A percentile compares a stretch with the other conserved stretches of the same genome.
These are phyloP conservation scores for Cladosporium sphaerospermum DNA, from an alignment of 2,329 filamentous ascomycete species.

Conservation along the genomic window DNA sequence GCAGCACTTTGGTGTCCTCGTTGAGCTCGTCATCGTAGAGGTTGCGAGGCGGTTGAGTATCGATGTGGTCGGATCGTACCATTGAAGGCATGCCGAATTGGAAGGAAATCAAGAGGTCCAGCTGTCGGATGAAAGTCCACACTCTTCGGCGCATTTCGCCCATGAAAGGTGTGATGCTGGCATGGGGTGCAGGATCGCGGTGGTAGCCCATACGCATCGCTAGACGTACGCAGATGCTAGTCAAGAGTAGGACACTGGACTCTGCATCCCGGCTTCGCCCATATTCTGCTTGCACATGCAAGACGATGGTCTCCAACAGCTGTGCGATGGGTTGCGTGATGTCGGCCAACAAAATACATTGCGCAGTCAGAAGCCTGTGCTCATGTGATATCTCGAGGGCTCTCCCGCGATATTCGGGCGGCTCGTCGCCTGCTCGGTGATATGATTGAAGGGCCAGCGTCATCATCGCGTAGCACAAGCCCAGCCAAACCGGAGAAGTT, in stretches of 20 bases:
- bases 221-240: slow-evolving; percentile 54
- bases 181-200: slow-evolving; percentile 68
- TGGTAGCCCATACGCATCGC: slow-evolving; percentile 74
- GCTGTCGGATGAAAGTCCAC: slow-evolving; percentile 65
- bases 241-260: slow-evolving; percentile 56
- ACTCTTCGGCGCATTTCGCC: slow-evolving; percentile 62
- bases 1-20: slow-evolving; percentile 60
- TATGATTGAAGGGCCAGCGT: slow-evolving; percentile 74
- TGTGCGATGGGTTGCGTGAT: slow-evolving; percentile 69
- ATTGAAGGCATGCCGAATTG: slow-evolving; percentile 58
- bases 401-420: slow-evolving; percentile 67
- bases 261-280: slow-evolving; percentile 68
- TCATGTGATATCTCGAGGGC: slow-evolving; percentile 44
- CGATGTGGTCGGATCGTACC: slow-evolving; percentile 67
- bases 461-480: slow-evolving; percentile 68
- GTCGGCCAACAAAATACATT: slow-evolving; percentile 69
- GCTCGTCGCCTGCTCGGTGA: slow-evolving; percentile 72
- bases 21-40: slow-evolving; percentile 76
- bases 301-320: slow-evolving; percentile 70
- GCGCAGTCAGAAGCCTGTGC: slow-evolving; percentile 67
- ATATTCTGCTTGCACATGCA: slow-evolving; percentile 72
- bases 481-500: slow-evolving; percentile 71
- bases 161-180: slow-evolving; percentile 65
- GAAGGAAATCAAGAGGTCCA: slow-evolving; percentile 71
- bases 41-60: slow-evolving; percentile 69